phyloP scores from a whole-genome alignment of 495 filamentous ascomycete species.

The Aspergillus steynii region DNA sequence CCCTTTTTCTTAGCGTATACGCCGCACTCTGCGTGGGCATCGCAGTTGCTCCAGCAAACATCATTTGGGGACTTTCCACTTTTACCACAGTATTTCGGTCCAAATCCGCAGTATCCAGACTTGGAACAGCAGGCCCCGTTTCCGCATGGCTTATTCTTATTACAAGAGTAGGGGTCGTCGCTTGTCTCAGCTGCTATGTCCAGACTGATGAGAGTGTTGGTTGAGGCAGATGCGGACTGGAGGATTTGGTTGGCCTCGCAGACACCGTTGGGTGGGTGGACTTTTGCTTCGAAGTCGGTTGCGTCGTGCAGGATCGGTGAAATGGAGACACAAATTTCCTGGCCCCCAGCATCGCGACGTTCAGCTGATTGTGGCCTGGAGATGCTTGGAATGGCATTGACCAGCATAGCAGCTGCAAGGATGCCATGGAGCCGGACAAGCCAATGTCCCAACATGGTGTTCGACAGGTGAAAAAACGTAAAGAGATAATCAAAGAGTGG shows the following conservation, averaged over 20 bases:
- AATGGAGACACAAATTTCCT: background rate
- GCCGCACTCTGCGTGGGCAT: slow-evolving; percentile 35
- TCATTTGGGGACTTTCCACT: slow-evolving; percentile 11
- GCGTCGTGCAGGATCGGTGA: slow-evolving; percentile 3
- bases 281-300: slow-evolving; percentile 4
- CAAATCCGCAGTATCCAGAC: slow-evolving; percentile 9
- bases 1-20: slow-evolving; percentile 21
- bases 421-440: too few species aligned
- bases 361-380: too few species aligned
- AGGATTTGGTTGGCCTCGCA: slow-evolving; percentile 2
- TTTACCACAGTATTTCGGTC: slow-evolving; percentile 7
- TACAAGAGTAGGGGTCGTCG: slow-evolving; percentile 2
- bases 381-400: too few species aligned
- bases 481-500: too few species aligned
- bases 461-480: too few species aligned
- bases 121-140: slow-evolving; percentile 10
- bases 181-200: background rate
- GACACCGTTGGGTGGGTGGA: slow-evolving; percentile 1
- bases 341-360: too few species aligned
- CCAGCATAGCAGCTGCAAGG: too few species aligned
- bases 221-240: background rate
- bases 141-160: slow-evolving; percentile 5
- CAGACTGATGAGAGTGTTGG: too few species aligned
- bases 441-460: too few species aligned
- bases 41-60: slow-evolving; percentile 26